These are phyloP conservation scores for carrot (Daucus carota) DNA, from an alignment of 129 eudicot species.

Conservation along the genomic window DH1_v3.0 NC_030383.2:54058001-54058500, in stretches of 20 bases:
- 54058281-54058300: conserved; percentile 37
- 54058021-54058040: conserved; percentile 56
- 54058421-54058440: conserved; percentile 79
- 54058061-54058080: conserved; percentile 70
- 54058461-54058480: conserved; percentile 83
- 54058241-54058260: conserved; percentile 35
- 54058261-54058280: conserved; percentile 60
- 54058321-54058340: conserved; percentile 44
- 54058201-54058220: conserved; percentile 47
- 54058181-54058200: conserved; percentile 81
- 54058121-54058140: conserved; percentile 62
- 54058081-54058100: conserved; percentile 64
- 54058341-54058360: conserved; percentile 78
- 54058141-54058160: conserved; percentile 55
- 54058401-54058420: conserved; percentile 35
- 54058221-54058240: conserved; percentile 47
- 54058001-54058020: conserved; percentile 95
- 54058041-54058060: conserved; percentile 37
- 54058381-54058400: conserved; percentile 40
- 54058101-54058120: conserved; percentile 64
- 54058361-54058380: conserved; percentile 75
- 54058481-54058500: conserved; percentile 91
- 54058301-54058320: conserved; percentile 34
- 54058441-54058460: conserved; percentile 72
- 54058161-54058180: conserved; percentile 78